Evolutionary conservation across 257 asterid species (phyloP), one percentile per base, ranked within the genome.

Genomic region (Galeopsis tetrahit): DNA sequence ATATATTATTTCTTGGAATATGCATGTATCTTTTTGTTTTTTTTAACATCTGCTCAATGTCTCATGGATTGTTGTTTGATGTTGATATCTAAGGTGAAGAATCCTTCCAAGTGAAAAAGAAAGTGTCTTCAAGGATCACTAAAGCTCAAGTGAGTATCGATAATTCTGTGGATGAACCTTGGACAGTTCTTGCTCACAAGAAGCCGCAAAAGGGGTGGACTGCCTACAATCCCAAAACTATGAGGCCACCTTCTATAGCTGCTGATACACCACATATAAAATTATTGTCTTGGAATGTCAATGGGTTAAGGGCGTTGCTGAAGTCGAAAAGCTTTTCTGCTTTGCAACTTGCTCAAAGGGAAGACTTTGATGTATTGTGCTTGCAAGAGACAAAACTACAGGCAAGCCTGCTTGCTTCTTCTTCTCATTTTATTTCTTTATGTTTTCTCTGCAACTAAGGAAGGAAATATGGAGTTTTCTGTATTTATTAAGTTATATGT

Each of bases 301-400:
- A 95, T 74, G 99, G 99, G 14, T 78, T 95, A 75, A 88, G 99
- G 80, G 97, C 98, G 63, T 80, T 92, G 59, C 72, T 95, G 78
- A 95, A 91, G 84, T 73, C 76, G 77, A 85, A 86, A 78, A 76
- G 84, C 68, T 83, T 88, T 83, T 82, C 92, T 58, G 83, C 86
- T 36, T 69, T 85, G 77, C 84, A 87, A 79, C 97, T 95, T 80
- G 95, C 95, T 32, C 85, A 83, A 75, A 88, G 90, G 85, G 98
- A 92, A 77, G 74, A 82, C 64, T 90, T 91, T 70, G 99, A 95
- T 77, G 90, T 92, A 11, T 66, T 95, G 72, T 95, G 99, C 83
- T 81, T 95, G 84, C 99, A 95, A 83, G 99, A 95, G 82, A 95
- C 99, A 67, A 95, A 95, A 75, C 81, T 95, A 63, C 93, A 92